Conservation (phyloP, 208 protist species). For the Balamuthia mandrillaris region DNA sequence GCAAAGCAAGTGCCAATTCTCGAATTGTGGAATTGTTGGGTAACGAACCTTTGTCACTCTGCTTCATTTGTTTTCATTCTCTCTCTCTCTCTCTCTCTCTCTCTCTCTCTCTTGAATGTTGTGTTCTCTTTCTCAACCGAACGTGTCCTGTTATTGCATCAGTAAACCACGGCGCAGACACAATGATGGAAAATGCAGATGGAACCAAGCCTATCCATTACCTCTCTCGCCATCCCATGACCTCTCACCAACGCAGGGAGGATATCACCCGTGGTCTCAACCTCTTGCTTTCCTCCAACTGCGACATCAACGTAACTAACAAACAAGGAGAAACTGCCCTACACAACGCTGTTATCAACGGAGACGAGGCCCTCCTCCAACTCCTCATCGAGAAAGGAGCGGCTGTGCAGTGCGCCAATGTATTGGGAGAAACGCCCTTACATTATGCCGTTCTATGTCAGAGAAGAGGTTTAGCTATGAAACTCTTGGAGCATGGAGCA, state of each 20-base stretch:
- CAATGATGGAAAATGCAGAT: background rate
- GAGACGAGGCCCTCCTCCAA: background rate
- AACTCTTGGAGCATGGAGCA: background rate
- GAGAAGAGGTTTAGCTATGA: background rate
- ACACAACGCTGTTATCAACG: background rate
- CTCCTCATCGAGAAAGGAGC: background rate
- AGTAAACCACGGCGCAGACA: background rate
- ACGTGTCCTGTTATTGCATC: too few relatives aligned
- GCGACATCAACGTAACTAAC: constrained; percentile 16
- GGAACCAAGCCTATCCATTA: constrained; percentile 8
- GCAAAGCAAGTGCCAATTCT: background rate
- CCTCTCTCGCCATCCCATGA: background rate
- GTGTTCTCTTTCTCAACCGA: too few relatives aligned
- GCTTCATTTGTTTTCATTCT: too few relatives aligned
- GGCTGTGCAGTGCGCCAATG: background rate
- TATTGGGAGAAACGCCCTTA: background rate
- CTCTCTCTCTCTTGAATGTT: too few relatives aligned
- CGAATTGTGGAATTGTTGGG: too few relatives aligned
- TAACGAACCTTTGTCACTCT: too few relatives aligned
- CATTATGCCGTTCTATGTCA: background rate
- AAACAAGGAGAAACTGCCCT: constrained; percentile 6
- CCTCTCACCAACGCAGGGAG: too few relatives aligned
- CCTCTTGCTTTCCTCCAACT: too few relatives aligned
- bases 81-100: too few relatives aligned
- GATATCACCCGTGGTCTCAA: too few relatives aligned